These are phyloP conservation scores for Lobosporangium transversale DNA, from an alignment of 192 early-diverging fungal species.

Conservation along the genomic window DNA sequence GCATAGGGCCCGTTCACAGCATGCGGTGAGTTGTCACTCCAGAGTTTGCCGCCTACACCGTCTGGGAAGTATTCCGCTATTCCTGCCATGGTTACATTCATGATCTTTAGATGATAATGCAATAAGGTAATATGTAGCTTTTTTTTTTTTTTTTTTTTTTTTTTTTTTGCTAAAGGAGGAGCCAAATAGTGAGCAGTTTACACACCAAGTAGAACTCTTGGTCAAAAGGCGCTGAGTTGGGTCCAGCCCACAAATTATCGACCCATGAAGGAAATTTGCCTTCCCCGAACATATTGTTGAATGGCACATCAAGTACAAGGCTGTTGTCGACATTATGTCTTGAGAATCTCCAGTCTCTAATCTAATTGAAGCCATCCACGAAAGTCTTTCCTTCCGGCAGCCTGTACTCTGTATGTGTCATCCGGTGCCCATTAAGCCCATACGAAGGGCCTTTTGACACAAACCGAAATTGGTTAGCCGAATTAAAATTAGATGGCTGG, in stretches of 20 bases:
- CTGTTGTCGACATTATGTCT: slow-evolving; percentile 67
- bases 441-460: slow-evolving; percentile 60
- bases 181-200: too few species aligned
- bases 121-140: too few species aligned
- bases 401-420: slow-evolving; percentile 58
- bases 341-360: slow-evolving; percentile 64
- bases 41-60: slow-evolving; percentile 58
- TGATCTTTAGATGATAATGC: slow-evolving; percentile 56
- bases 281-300: slow-evolving; percentile 60
- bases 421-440: slow-evolving; percentile 54
- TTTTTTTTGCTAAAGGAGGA: too few species aligned
- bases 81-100: slow-evolving; percentile 72
- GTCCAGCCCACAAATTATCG: slow-evolving; percentile 63
- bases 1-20: slow-evolving; percentile 67
- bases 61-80: slow-evolving; percentile 68
- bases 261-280: slow-evolving; percentile 61
- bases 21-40: slow-evolving; percentile 58
- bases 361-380: slow-evolving; percentile 68
- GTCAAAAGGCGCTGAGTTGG: slow-evolving; percentile 68
- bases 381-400: slow-evolving; percentile 53
- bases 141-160: too few species aligned
- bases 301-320: slow-evolving; percentile 60
- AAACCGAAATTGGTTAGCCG: too few species aligned
- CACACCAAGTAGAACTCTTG: slow-evolving; percentile 65
- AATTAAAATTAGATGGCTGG: too few species aligned